Percentiles rank a stretch among this genome's conserved stretches.
Evolutionary conservation across 306 rosid genomes (phyloP).

Genomic region (Vigna reflexopilosa): DNA sequence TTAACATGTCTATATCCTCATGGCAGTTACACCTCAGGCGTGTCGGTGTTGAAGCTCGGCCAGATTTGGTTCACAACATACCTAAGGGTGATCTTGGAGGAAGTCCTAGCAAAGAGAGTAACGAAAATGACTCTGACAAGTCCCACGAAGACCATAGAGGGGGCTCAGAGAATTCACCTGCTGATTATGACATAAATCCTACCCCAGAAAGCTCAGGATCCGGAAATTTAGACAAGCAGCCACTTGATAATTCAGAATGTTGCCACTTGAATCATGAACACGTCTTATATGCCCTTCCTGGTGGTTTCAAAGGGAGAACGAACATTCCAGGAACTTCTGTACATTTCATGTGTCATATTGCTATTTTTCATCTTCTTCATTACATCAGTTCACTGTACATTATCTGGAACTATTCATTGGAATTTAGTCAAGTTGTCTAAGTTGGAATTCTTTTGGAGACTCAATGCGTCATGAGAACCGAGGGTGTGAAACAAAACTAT

Average conservation of each 20-base stretch:
- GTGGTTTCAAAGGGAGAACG: conserved; percentile 37
- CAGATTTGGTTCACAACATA: conserved; percentile 65
- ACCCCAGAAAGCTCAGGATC: conserved; percentile 74
- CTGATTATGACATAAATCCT: conserved; percentile 59
- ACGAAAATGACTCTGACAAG: conserved; percentile 63
- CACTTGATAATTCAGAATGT: conserved; percentile 51
- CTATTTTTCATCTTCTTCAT: conserved; percentile 48
- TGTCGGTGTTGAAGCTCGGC: conserved; percentile 91
- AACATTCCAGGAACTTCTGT: conserved; percentile 40
- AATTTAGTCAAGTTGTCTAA: conserved; percentile 56
- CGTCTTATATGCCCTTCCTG: conserved; percentile 37
- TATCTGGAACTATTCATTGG: conserved; percentile 52
- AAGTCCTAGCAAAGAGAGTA: conserved; percentile 68
- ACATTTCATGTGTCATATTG: conserved; percentile 47
- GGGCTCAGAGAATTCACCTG: conserved; percentile 54
- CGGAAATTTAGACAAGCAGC: conserved; percentile 60
- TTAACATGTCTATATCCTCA: conserved; percentile 26
- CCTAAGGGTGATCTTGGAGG: conserved; percentile 77
- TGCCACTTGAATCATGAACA: conserved; percentile 43
- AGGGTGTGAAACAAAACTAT: conserved; percentile 32
- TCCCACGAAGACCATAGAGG: conserved; percentile 57
- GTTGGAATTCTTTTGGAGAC: conserved; percentile 40
- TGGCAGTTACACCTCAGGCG: conserved; percentile 88
- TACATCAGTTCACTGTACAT: conserved; percentile 57
- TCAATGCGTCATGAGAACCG: conserved; percentile 37